phyloP scores from a whole-genome alignment of 129 eudicot genomes.

The Cynara cardunculus region DNA sequence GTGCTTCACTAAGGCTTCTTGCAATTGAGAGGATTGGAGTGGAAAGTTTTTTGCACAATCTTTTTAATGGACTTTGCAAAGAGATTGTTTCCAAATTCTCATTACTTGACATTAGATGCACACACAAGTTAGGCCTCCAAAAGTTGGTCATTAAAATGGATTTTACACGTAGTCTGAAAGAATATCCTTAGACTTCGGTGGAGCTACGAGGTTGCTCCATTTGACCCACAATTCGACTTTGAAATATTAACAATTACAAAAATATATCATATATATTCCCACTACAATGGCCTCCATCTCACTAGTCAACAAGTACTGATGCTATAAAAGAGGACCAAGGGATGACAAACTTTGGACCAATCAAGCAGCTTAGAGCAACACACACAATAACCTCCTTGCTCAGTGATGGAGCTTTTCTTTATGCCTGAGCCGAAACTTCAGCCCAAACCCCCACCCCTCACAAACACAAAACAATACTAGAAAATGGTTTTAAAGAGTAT shows the following conservation, averaged over 20 bases:
- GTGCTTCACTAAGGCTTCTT: no score
- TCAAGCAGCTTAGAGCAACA: background rate
- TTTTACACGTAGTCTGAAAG: background rate
- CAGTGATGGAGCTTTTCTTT: background rate
- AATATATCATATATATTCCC: no score
- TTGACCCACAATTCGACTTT: background rate
- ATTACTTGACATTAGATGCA: no score
- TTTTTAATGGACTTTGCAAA: no score
- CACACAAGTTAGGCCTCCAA: no score
- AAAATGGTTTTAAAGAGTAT: background rate
- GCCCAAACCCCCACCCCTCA: background rate
- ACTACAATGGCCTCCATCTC: background rate
- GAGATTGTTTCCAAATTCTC: no score
- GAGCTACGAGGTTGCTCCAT: background rate
- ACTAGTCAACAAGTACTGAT: background rate
- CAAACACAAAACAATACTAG: background rate
- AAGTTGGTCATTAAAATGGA: no score
- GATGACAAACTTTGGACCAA: background rate
- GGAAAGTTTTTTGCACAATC: no score
- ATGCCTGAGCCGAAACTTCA: background rate
- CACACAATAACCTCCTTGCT: background rate
- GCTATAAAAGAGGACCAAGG: background rate
- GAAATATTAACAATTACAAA: background rate
- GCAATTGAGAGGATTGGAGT: no score
- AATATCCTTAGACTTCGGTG: background rate